Evolutionary conservation across 2,329 filamentous ascomycete genomes (phyloP).

Genomic region (Cadophora malorum): DNA sequence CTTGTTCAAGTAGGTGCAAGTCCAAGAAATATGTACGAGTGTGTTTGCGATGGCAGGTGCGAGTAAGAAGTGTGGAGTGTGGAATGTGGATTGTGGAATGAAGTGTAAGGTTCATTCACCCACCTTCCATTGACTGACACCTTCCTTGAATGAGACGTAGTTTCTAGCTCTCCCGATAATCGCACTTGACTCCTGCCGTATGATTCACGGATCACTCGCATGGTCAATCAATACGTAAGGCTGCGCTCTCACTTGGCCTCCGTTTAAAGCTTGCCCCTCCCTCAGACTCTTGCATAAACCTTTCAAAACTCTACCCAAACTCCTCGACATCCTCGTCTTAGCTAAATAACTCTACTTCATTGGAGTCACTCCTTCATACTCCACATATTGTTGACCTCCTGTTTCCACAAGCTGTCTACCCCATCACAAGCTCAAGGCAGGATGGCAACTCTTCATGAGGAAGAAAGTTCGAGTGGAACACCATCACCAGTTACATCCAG

Average conservation of each 20-base stretch:
- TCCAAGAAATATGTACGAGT: slow-evolving; percentile 2
- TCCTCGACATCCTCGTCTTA: not conserved
- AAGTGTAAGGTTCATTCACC: not conserved
- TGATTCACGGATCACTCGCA: slow-evolving; percentile 2
- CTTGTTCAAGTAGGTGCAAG: slow-evolving; percentile 5
- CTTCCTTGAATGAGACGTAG: slow-evolving; percentile 1
- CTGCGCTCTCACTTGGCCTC: not conserved
- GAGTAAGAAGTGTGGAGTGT: slow-evolving; percentile 1
- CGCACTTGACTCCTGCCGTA: not conserved
- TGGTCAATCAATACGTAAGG: slow-evolving; percentile 13
- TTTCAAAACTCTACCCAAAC: not conserved
- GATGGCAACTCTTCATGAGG: slow-evolving; percentile 14
- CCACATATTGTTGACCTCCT: not conserved
- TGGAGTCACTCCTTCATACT: not conserved
- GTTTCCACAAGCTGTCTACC: not conserved
- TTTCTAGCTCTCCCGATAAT: slow-evolving; percentile 8
- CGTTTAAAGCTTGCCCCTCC: slow-evolving; percentile 10
- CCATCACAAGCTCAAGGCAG: slow-evolving; percentile 10
- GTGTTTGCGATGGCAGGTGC: slow-evolving; percentile 39
- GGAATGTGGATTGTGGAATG: not conserved
- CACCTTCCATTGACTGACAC: not conserved
- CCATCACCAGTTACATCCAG: slow-evolving; percentile 17
- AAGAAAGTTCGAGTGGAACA: slow-evolving; percentile 13
- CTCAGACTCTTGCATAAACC: slow-evolving; percentile 8
- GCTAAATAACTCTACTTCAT: not conserved